Evolutionary conservation across 2,329 filamentous ascomycete genomes (phyloP).

Genomic region (Cladophialophora carrionii): DNA sequence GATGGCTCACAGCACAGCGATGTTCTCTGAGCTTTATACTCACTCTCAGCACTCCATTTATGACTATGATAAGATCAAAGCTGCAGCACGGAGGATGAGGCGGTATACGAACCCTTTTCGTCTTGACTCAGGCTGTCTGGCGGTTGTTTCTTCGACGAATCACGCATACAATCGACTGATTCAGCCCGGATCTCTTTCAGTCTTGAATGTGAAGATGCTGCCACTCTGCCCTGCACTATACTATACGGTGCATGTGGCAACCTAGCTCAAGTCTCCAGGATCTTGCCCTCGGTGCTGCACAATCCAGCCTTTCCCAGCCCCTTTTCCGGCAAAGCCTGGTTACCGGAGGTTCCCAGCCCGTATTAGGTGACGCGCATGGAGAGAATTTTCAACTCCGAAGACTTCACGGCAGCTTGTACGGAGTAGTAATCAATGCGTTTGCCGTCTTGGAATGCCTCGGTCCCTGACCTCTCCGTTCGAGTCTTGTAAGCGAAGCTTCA

Average conservation of each 20-base stretch:
- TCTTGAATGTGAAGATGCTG: neutral
- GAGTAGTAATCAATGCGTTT: neutral
- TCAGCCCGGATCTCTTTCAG: conserved; percentile 1
- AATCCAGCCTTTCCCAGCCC: neutral
- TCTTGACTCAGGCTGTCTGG: conserved; percentile 7
- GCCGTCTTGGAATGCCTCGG: neutral
- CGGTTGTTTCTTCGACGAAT: conserved; percentile 4
- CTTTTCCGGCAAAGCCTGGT: neutral
- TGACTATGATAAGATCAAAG: conserved; percentile 18
- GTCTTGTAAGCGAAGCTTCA: neutral
- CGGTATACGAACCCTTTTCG: conserved; percentile 12
- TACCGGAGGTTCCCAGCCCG: too few relatives aligned
- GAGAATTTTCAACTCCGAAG: neutral
- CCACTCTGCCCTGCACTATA: too few relatives aligned
- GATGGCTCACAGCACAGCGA: neutral
- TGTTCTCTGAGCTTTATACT: conserved; percentile 11
- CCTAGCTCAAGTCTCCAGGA: neutral
- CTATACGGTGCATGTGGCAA: neutral
- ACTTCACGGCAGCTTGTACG: neutral
- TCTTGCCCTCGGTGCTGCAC: neutral
- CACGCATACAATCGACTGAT: neutral
- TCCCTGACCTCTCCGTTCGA: neutral
- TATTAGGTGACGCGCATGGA: neutral
- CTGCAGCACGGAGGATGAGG: conserved; percentile 6
- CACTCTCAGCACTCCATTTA: conserved; percentile 11